These are phyloP conservation scores for Aphanomyces euteiches DNA, from an alignment of 352 stramenopile species.

Conservation along the genomic window DNA sequence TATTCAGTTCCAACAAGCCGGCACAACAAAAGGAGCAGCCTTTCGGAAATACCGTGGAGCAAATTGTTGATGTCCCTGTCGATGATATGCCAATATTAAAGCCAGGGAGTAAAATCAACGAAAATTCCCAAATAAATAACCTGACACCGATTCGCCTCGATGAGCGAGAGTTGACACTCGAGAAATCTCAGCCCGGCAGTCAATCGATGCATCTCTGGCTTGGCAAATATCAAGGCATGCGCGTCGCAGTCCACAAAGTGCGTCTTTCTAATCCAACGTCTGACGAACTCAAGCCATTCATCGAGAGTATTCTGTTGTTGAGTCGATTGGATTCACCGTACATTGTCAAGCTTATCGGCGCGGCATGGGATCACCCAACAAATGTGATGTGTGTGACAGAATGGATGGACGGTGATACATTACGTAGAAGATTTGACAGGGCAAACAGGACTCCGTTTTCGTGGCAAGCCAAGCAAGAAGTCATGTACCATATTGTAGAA, in stretches of 20 bases:
- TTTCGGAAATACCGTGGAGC: too few relatives aligned
- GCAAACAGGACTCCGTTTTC: background rate
- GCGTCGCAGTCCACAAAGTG: background rate
- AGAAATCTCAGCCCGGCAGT: too few relatives aligned
- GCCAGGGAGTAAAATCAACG: too few relatives aligned
- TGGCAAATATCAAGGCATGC: background rate
- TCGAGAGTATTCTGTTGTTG: background rate
- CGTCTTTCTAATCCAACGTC: background rate
- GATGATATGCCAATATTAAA: too few relatives aligned
- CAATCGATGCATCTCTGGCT: background rate
- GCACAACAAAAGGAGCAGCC: too few relatives aligned
- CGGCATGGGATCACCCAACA: background rate
- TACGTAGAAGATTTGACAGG: background rate
- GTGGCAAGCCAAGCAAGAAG: background rate
- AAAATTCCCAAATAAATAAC: too few relatives aligned
- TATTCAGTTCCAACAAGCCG: too few relatives aligned
- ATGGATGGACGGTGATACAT: background rate
- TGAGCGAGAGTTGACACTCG: too few relatives aligned
- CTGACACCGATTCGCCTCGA: too few relatives aligned
- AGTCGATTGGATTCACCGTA: background rate
- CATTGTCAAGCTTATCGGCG: background rate
- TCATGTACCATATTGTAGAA: background rate
- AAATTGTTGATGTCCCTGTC: too few relatives aligned
- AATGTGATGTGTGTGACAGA: conserved; percentile 5
- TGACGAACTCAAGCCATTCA: background rate